Base-by-base conservation (phyloP, 1,284 basidiomycete genomes). In the Inonotus hispidus region DNA sequence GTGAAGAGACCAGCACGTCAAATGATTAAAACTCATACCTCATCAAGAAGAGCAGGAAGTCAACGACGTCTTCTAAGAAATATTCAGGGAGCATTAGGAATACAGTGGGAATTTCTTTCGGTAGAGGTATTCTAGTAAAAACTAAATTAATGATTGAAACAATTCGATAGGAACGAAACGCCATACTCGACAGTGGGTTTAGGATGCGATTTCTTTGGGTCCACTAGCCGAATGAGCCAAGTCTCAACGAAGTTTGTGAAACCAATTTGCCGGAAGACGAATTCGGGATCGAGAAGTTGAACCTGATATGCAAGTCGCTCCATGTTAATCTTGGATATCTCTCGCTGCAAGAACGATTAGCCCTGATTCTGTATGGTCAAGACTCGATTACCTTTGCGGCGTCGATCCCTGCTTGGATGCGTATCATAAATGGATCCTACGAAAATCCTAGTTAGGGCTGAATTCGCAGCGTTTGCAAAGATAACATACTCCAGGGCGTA, bases 61-160 rank as follows among this genome's bases (percentile, higher is more conserved):
- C 94, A 3, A 95, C 90, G 10, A 98, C 85, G 71, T 98, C 96
- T 71, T 99, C 97, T 43, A 98, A 75, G 39, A 98, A 83, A 71
- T 95, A 97, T 73, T 99, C 97, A 0, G 97, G 97, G 35, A 99
- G 80, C 69, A 93, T 90, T 32, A 87, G 82, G 81, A 98, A 98
- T 0, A 82, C 78, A 69, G 86, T 79, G 0, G 95, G 93, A 4
- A 95, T 90, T 58, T 96, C 91, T 58, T 85, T 76, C 0, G 94
- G 91, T 23, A 99, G 77, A 0, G 96, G 95, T 32, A 97, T 75
- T 37, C 92, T 95, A 64, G 35, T 56, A 32, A 37, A 27, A 43
- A 21, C 19, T 7, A 43, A 11, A 43, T 1, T 21, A 7, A 16
- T 7, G 4, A 16, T n/a, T 21, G 19, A 43, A 16, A 43, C 2